phyloP scores from a whole-genome alignment of 163 green algal species.

The Scenedesmus sp. region DNA sequence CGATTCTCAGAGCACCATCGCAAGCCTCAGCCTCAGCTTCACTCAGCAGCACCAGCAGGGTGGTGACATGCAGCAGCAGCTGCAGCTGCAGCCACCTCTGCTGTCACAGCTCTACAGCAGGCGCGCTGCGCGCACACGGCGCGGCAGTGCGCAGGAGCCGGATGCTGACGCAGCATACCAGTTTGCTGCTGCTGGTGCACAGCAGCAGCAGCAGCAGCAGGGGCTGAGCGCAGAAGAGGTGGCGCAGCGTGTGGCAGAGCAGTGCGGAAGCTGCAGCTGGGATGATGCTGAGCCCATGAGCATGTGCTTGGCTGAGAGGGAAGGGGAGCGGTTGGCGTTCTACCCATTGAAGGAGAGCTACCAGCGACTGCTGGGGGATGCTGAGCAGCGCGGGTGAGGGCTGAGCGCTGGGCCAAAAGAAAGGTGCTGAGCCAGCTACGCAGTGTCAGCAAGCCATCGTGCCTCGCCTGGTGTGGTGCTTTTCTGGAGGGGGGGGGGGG shows the following conservation, averaged over 20 bases:
- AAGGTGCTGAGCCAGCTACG: not conserved
- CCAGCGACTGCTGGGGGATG: not conserved
- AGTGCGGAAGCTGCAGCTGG: not conserved
- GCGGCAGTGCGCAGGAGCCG: not conserved
- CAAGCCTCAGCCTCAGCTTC: not conserved
- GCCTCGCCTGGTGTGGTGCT: not conserved
- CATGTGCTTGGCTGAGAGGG: not conserved
- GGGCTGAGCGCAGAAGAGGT: not conserved
- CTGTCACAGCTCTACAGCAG: not conserved
- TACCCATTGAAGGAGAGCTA: slow-evolving; percentile 1
- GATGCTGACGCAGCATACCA: not conserved
- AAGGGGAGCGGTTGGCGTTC: not conserved
- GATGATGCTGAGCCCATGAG: not conserved
- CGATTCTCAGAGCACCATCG: not conserved
- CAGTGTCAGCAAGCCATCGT: not conserved
- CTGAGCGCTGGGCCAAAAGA: no score
- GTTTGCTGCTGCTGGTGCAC: not conserved
- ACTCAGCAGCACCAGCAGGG: not conserved
- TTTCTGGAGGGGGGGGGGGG: no score
- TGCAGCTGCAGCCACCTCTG: not conserved
- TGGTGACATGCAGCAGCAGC: not conserved
- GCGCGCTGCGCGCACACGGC: not conserved
- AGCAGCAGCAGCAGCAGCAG: not conserved
- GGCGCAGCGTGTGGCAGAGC: not conserved
- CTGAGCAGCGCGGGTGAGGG: slow-evolving; percentile 5